Conservation (phyloP, 176 grass and related monocot genomes). For the Panicum miliaceum region DNA sequence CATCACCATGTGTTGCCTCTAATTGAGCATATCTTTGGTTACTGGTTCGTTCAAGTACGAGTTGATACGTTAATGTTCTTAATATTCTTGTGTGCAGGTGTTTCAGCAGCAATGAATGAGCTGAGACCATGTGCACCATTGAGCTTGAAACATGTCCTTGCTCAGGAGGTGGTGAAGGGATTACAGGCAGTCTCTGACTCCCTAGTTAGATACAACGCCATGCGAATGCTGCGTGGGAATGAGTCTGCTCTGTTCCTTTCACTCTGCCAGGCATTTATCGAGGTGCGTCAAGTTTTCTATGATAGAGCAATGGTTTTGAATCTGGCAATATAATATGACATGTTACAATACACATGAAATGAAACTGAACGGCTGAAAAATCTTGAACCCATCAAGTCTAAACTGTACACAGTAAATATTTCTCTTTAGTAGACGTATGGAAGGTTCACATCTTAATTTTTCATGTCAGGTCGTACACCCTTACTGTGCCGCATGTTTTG, state of each 20-base stretch:
- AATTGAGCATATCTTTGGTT: conserved; percentile 6
- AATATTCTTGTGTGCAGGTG: conserved; percentile 61
- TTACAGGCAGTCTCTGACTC: conserved; percentile 88
- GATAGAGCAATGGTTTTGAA: background rate
- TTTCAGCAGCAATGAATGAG: conserved; percentile 95
- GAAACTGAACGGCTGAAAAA: background rate
- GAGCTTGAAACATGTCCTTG: conserved; percentile 78
- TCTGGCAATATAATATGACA: background rate
- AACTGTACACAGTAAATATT: background rate
- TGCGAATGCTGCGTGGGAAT: conserved; percentile 87
- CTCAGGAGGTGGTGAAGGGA: conserved; percentile 87
- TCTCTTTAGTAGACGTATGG: background rate
- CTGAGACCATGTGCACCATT: conserved; percentile 86
- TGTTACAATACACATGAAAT: background rate
- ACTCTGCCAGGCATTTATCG: conserved; percentile 87
- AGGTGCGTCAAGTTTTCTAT: conserved; percentile 60
- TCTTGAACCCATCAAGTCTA: background rate
- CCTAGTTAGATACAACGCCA: conserved; percentile 93
- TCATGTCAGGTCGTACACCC: conserved; percentile 68
- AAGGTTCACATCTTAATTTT: background rate
- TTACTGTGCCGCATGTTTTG: conserved; percentile 80
- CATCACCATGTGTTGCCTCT: conserved; percentile 3
- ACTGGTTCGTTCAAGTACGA: conserved; percentile 27
- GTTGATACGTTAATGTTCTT: conserved; percentile 5
- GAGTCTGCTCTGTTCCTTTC: conserved; percentile 89